Base-by-base conservation (phyloP, 495 filamentous ascomycete genomes). In the Podospora conica region DNA sequence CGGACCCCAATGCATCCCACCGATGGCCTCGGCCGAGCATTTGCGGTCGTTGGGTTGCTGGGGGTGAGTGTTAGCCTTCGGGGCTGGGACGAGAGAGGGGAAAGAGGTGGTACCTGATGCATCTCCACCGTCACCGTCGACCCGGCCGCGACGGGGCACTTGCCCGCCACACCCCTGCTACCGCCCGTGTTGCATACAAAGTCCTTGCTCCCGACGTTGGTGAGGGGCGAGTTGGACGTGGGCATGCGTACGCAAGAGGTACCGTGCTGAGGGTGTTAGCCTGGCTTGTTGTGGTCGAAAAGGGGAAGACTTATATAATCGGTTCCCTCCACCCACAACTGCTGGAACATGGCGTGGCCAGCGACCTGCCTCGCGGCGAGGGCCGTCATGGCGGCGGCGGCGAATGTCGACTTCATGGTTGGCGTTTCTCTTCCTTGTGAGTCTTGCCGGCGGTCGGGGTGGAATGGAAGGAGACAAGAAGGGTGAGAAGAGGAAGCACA, bases 341-440 rank as follows among this genome's bases (percentile, higher is more conserved):
- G 75, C 64, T 84, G 82, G 73, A 83, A 84, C 31, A 77, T 77
- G 24, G 82, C 79, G 53, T 84, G 82, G 23, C 75, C 78, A 54
- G 79, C 71, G 15, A 77, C 78, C 40, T 77, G 60, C 7, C 71
- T 69, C 53, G 73, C 74, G 22, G 74, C 72, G 22, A 83, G 66
- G 1, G 72, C 72, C 25, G 74, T 68, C 12, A 74, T 24, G 12
- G 65, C 64, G 29, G 73, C 65, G 48, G 73, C 65, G 48, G 73
- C 60, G 57, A 77, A 48, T 15, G 74, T 71, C 11, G 75, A 76
- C 74, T 80, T 82, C 81, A 82, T 82, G 48, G 53, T 69, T 48
- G 18, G 12, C 24, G 40, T 9, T n/a, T 7, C 2, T 48, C 40
- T 48, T 31, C 29, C 29, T 27, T n/a, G 40, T 8, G 0, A n/a